phyloP scores from a whole-genome alignment of 176 grass and related monocot species.

The Zea mays region Zm-B73-REFERENCE-NAM-5.0 NC_050099.1:68460001-68460500 shows the following conservation, averaged over 20 bases:
- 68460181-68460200: slow-evolving; percentile 57
- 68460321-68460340: slow-evolving; percentile 48
- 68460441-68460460: slow-evolving; percentile 74
- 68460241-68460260: slow-evolving; percentile 78
- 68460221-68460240: slow-evolving; percentile 76
- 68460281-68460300: slow-evolving; percentile 54
- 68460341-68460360: slow-evolving; percentile 53
- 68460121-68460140: slow-evolving; percentile 64
- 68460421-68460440: slow-evolving; percentile 53
- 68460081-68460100: slow-evolving; percentile 87
- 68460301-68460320: slow-evolving; percentile 73
- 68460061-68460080: slow-evolving; percentile 58
- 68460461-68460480: slow-evolving; percentile 54
- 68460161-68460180: slow-evolving; percentile 89
- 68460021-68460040: slow-evolving; percentile 86
- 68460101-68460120: slow-evolving; percentile 52
- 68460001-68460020: slow-evolving; percentile 70
- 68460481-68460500: slow-evolving; percentile 68
- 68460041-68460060: slow-evolving; percentile 62
- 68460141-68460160: slow-evolving; percentile 67
- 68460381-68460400: slow-evolving; percentile 71
- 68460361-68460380: slow-evolving; percentile 65
- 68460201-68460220: slow-evolving; percentile 50
- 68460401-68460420: slow-evolving; percentile 52
- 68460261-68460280: slow-evolving; percentile 50